Evolutionary conservation across 805 yeast species (phyloP), one percentile per base, ranked within the genome.

Genomic region (Metschnikowia colocasiae): DNA sequence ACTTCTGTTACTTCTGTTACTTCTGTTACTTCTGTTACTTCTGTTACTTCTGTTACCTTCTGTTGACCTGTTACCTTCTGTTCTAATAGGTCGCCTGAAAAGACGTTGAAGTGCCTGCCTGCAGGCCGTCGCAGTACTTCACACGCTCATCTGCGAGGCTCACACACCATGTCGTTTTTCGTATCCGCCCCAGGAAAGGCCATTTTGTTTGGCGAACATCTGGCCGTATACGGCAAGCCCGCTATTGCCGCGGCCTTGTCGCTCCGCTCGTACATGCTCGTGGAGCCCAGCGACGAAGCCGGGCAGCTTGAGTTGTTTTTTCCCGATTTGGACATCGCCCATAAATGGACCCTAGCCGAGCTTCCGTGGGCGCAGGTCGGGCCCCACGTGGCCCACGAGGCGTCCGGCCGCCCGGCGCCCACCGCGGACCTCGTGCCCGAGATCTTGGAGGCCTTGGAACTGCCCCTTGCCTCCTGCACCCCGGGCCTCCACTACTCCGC

Each of bases 181-280:
- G 87, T 89, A 1, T 87, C 96, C 45, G 94, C 99, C 1, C 99
- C 99, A 0, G 99, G 99, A 3, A 94, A 94, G 61, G 96, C 90
- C 38, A 94, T 94, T 57, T 75, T 94, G 30, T 94, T 91, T 64
- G 99, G 99, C 19, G 99, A 94, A 62, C 99, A 94, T 61, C 87
- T 97, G 6, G 98, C 95, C 1, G 99, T 94, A 0, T 87, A 87
- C 62, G 83, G 87, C 39, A 87, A 83, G 70, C 97, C 97, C 1
- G 98, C 97, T 10, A 87, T 94, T 44, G 98, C 99, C 1, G 97
- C 98, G 0, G 94, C 97, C 3, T 78, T 92, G 8, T 84, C 94
- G 6, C 71, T 94, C 48, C 78, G 97, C 58, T 87, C 97, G 0
- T 92, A 88, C 58, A 66, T 91, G 6, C 67, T 86, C 18, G 94